These are phyloP conservation scores for Petunia secreta DNA, from an alignment of 257 asterid species.

Conservation along the genomic window DNA sequence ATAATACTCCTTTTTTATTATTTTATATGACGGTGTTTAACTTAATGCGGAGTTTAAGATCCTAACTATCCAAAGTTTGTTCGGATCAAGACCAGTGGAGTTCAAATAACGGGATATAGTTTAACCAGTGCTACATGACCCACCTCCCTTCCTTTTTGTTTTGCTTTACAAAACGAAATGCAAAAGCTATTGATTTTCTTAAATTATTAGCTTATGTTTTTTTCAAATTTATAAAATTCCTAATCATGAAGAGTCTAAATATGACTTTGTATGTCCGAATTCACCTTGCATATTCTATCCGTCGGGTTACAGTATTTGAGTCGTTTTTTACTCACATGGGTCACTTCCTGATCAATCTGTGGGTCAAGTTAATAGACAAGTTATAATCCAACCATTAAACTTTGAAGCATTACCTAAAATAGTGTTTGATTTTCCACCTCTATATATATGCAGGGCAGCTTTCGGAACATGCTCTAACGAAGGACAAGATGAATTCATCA, in stretches of 20 bases:
- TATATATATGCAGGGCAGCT: conserved; percentile 58
- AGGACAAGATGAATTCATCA: conserved; percentile 66
- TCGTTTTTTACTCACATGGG: neutral
- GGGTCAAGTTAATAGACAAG: neutral
- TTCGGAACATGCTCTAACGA: conserved; percentile 62
- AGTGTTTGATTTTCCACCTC: neutral
- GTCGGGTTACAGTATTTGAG: neutral
- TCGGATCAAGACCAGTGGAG: neutral
- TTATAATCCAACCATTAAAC: too few species aligned
- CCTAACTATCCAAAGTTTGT: neutral
- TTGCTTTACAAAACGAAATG: neutral
- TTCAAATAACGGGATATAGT: neutral
- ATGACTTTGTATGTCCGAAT: neutral
- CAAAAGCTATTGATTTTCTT: neutral
- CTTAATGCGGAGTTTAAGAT: too few species aligned
- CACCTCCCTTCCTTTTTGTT: neutral
- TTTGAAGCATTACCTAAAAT: too few species aligned
- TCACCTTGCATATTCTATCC: neutral
- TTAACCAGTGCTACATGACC: neutral
- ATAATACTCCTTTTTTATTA: too few species aligned
- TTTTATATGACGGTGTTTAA: too few species aligned
- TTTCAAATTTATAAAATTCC: neutral
- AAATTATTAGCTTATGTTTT: neutral
- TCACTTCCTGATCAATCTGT: neutral
- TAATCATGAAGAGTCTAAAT: neutral